Evolutionary conservation across 139 green algal species (phyloP), one percentile per base, ranked within the genome.

Genomic region (Gonium pectorale): DNA sequence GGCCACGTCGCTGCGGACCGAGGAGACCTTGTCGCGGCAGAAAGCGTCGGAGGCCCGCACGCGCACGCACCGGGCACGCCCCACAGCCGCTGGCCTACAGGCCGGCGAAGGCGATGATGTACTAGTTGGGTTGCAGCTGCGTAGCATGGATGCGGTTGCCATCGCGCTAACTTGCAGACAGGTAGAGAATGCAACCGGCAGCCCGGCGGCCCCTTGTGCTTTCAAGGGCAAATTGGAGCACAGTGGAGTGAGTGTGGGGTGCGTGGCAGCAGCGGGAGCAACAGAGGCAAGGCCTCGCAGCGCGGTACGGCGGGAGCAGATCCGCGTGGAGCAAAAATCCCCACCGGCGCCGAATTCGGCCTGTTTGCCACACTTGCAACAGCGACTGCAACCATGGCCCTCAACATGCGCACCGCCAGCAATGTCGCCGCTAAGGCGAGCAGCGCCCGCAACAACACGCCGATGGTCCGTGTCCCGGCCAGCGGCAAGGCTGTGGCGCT

Each of bases 11-110:
- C 85, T 52, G 37, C 90, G 89, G 0, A 71, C 79, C 19, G 67
- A 38, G 29, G 81, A 87, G 2, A 98, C 91, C 78, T 93, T 93
- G 71, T 98, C 92, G 60, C 93, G 91, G 88, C 94, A 97, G 62
- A 95, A 93, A 11, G 81, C 91, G 6, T 93, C 89, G 31, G 81
- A 77, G 43, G 90, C 87, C 5, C 71, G 73, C 19, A 79, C 83
- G 6, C 49, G 68, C 13, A 87, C 81, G 52, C 44, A 52, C 51
- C 81, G 68, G 22, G 6, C 41, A 22, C 67, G 52, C 29, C 80
- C 51, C 19, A 2, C 0, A 24, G 41, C n/a, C 3, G 43, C 17
- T 21, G 35, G 56, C 0, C 75, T 59, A 29, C 6, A 54, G 5
- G 19, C 11, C 17, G 54, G 43, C 15, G n/a, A 7, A n/a, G 79